Base-by-base conservation (phyloP, 2,329 filamentous ascomycete genomes). In the Penicillium digitatum region DNA sequence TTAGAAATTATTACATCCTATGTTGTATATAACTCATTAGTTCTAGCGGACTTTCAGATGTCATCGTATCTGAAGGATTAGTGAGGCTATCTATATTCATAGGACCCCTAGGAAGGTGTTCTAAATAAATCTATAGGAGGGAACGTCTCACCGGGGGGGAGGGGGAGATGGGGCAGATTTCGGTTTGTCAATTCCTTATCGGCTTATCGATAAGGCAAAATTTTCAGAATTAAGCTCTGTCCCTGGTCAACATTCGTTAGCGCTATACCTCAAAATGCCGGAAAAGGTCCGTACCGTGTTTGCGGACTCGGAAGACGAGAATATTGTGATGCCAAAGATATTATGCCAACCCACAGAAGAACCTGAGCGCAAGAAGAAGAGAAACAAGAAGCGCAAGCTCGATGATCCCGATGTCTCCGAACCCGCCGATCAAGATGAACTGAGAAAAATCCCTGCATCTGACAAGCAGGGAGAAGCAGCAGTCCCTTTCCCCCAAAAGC, bases 321-420 rank as follows among this genome's bases (percentile, higher is more conserved):
- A 62, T n/a, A 5, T 32, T 5, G 54, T 57, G 38, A 38, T 51
- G 24, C 42, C 56, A 6, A 64, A 62, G 12, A 44, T 54, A 26
- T 40, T 40, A 4, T 26, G 31, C 3, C 11, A 31, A 9, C 24
- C 45, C 1, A 16, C 47, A 18, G 54, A 62, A 39, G 59, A 63
- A 0, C 31, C 22, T 9, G 56, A 34, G 14, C 53, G 51, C n/a
- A 65, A 66, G 44, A 57, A 68, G 55, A 70, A 66, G 53, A 65
- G 66, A 46, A 68, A 56, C 46, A 71, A 70, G 56, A 74, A 72
- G 50, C 62, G 65, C 27, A 69, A 74, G 61, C 61, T 63, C 54
- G 63, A 72, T n/a, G 66, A 70, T 29, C 24, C 51, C 38, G 35
- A 43, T 12, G 40, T 62, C 43, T 44, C 44, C 42, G 46, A 42